These are phyloP conservation scores for Tylopilus sp. DNA, from an alignment of 1,284 basidiomycete genomes.

Conservation along the genomic window DNA sequence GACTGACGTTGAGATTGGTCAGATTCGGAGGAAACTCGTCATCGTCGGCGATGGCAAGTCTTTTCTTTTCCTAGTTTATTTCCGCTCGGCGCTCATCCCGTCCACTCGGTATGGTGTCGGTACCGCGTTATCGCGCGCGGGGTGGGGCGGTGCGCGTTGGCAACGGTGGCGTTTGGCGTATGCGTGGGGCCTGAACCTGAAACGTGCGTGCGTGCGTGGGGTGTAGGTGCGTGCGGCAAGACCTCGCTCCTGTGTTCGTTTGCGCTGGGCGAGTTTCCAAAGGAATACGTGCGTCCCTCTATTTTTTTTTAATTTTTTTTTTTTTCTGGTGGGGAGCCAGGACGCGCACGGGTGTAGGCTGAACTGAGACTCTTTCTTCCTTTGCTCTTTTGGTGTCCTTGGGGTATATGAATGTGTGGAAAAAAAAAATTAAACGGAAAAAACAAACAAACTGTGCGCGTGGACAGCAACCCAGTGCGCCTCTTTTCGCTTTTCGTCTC, in stretches of 20 bases:
- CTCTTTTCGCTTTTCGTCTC: no score
- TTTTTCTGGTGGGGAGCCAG: no score
- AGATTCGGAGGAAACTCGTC: constrained; percentile 87
- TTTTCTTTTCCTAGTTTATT: constrained; percentile 3
- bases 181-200: no score
- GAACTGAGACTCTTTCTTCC: background rate
- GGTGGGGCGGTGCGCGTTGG: no score
- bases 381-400: background rate
- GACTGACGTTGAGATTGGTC: background rate
- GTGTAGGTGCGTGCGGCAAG: constrained; percentile 76
- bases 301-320: no score
- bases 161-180: no score
- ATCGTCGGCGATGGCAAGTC: constrained; percentile 89
- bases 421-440: no score
- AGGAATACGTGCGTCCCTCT: constrained; percentile 75
- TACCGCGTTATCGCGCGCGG: background rate
- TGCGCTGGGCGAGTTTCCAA: constrained; percentile 94
- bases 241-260: constrained; percentile 85
- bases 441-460: no score
- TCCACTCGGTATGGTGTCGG: background rate
- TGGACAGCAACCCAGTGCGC: background rate
- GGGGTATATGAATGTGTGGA: no score
- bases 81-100: background rate
- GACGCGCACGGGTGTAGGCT: no score
- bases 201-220: no score